These are phyloP conservation scores for Fomitopsis schrenkii DNA, from an alignment of 1,284 basidiomycete genomes.

Conservation along the genomic window DNA sequence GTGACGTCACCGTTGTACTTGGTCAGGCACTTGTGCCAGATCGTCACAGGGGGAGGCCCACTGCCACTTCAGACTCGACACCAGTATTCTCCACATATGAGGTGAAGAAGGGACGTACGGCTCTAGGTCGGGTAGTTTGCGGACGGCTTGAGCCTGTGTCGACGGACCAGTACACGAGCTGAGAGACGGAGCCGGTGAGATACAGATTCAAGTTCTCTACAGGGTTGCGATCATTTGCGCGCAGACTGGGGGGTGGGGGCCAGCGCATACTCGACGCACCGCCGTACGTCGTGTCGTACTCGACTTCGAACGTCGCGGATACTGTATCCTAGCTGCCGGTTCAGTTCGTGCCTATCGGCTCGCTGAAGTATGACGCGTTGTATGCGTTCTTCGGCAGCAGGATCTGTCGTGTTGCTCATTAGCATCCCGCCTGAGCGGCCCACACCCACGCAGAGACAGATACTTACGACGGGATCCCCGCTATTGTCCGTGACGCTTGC, in stretches of 20 bases:
- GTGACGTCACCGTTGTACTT: constrained; percentile 48
- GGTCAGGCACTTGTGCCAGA: constrained; percentile 73
- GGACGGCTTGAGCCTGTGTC: constrained; percentile 53
- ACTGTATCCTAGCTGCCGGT: constrained; percentile 39
- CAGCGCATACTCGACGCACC: constrained; percentile 32
- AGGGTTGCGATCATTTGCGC: background rate
- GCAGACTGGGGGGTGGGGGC: background rate
- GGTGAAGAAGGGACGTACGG: constrained; percentile 38
- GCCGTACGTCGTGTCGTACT: constrained; percentile 58
- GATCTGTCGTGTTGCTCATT: constrained; percentile 9
- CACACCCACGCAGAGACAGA: background rate
- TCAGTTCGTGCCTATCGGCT: background rate
- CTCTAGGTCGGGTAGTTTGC: constrained; percentile 69
- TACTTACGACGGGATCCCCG: constrained; percentile 40
- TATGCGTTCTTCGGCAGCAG: constrained; percentile 20
- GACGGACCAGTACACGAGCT: constrained; percentile 60
- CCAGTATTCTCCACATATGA: background rate
- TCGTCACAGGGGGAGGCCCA: constrained; percentile 48
- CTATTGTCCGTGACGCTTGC: constrained; percentile 29
- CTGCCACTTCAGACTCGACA: constrained; percentile 40
- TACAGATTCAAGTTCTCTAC: constrained; percentile 60
- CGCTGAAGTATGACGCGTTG: constrained; percentile 6
- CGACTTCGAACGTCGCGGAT: constrained; percentile 60
- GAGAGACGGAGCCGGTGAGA: constrained; percentile 58
- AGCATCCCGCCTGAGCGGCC: background rate